A percentile compares a stretch with the other conserved stretches of the same genome.
These are phyloP conservation scores for Powellomyces hirtus DNA, from an alignment of 192 early-diverging fungal genomes.

Conservation along the genomic window DNA sequence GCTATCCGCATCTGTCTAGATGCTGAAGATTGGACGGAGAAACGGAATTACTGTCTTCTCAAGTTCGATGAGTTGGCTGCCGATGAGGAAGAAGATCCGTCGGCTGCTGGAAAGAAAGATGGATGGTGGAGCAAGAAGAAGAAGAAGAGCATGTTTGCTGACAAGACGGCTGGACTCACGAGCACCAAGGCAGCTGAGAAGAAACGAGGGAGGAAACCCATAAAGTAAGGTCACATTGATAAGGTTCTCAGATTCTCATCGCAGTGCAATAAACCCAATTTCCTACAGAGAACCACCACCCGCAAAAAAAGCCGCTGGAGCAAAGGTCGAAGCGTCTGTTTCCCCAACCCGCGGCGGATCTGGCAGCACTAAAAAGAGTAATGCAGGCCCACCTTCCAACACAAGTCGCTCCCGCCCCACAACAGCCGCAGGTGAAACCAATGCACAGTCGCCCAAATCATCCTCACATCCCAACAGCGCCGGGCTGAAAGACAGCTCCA, in stretches of 20 bases:
- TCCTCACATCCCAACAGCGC: too few relatives aligned
- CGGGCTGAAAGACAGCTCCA: too few relatives aligned
- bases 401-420: too few relatives aligned
- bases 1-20: slow-evolving; percentile 33
- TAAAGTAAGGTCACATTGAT: too few relatives aligned
- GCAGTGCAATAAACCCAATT: too few relatives aligned
- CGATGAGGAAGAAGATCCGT: slow-evolving; percentile 19
- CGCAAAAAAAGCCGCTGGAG: neutral
- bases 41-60: slow-evolving; percentile 32
- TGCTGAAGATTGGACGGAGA: slow-evolving; percentile 41
- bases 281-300: neutral
- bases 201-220: neutral
- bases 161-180: slow-evolving; percentile 2
- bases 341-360: neutral
- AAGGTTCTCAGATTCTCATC: too few relatives aligned
- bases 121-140: slow-evolving; percentile 3
- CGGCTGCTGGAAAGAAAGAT: slow-evolving; percentile 25
- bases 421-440: too few relatives aligned
- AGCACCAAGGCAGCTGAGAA: slow-evolving; percentile 2
- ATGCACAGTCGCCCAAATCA: too few relatives aligned
- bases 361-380: neutral
- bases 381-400: too few relatives aligned
- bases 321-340: neutral
- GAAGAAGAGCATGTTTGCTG: slow-evolving; percentile 11
- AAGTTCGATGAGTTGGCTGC: slow-evolving; percentile 23